These are phyloP conservation scores for Echinosphaeria canescens DNA, from an alignment of 2,329 filamentous ascomycete genomes.

Conservation along the genomic window DNA sequence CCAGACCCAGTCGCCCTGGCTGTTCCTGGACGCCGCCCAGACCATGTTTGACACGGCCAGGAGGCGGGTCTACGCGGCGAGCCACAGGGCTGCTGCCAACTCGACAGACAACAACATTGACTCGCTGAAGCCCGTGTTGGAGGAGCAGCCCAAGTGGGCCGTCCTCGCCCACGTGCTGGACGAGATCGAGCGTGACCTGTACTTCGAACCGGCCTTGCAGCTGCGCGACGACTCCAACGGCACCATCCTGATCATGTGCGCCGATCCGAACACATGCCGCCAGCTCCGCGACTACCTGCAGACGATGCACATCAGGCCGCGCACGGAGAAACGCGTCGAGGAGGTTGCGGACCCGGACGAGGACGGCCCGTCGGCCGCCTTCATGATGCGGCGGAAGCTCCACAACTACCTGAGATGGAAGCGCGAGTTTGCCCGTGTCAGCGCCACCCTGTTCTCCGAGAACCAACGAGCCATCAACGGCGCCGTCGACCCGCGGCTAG, in stretches of 20 bases:
- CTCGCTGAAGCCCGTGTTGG: conserved; percentile 58
- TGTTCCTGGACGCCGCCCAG: conserved; percentile 88
- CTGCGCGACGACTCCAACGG: conserved; percentile 57
- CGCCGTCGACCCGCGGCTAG: conserved; percentile 33
- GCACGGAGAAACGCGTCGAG: conserved; percentile 16
- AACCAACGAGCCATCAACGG: conserved; percentile 58
- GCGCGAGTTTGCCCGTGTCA: conserved; percentile 69
- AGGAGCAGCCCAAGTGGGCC: conserved; percentile 89
- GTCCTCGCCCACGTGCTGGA: conserved; percentile 76
- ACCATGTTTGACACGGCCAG: conserved; percentile 86
- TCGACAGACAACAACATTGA: conserved; percentile 21
- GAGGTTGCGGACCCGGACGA: conserved; percentile 26
- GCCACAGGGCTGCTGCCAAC: conserved; percentile 27
- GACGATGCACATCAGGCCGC: conserved; percentile 60
- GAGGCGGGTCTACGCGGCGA: conserved; percentile 49
- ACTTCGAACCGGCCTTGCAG: conserved; percentile 54
- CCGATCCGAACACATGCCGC: conserved; percentile 63
- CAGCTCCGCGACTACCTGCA: conserved; percentile 84
- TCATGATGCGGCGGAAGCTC: conserved; percentile 79
- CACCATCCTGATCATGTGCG: conserved; percentile 92
- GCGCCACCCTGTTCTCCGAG: conserved; percentile 53
- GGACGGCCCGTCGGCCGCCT: conserved; percentile 48
- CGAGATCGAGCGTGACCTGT: conserved; percentile 81
- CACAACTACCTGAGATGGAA: conserved; percentile 85
- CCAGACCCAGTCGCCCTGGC: conserved; percentile 84